Base-by-base conservation (phyloP, 345 rosid species). In the Eucalyptus globulus region DNA sequence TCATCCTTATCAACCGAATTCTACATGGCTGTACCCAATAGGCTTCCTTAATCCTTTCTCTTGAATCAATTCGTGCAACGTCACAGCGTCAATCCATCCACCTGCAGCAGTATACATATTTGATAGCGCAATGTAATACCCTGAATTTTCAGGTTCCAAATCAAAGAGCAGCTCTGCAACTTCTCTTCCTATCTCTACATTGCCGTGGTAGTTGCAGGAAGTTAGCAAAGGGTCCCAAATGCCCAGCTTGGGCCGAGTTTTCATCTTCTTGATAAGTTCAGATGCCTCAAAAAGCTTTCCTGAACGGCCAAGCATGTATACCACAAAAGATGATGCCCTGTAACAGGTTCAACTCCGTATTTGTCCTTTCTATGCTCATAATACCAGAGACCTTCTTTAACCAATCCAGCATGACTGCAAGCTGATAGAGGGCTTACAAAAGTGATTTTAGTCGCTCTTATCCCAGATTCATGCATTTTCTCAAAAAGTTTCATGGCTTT, bases 211-310 rank as follows among this genome's bases (percentile, higher is more conserved):
- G 83, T 90, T 91, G 85, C 95, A 94, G 89, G 94, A 95, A 90
- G 94, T 92, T 45, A 94, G 90, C 91, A 94, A 89, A 87, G 95
- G 94, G 17, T 96, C 96, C 94, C 92, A 93, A 4, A 94, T 93
- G 31, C 95, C 95, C 27, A 94, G 89, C 86, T 92, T 89, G 13
- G 93, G 91, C 88, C 60, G 87, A 65, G 87, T 90, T 50, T 88
- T 89, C 85, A 89, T 86, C 89, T 91, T 65, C 88, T 40, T 91
- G 54, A 95, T 92, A 86, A 93, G 92, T 62, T 92, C 92, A 83
- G 92, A 92, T 40, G 97, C 96, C 72, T 95, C 93, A 56, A 83
- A 89, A 37, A 94, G 93, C 88, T 87, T 92, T 83, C 97, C 96
- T 4, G 93, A 92, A 51, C 94, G 89, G 51, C 97, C 97, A 14